Evolutionary conservation across 352 stramenopile species (phyloP), one percentile per base, ranked within the genome.

Genomic region (Globisporangium middletonii): DNA sequence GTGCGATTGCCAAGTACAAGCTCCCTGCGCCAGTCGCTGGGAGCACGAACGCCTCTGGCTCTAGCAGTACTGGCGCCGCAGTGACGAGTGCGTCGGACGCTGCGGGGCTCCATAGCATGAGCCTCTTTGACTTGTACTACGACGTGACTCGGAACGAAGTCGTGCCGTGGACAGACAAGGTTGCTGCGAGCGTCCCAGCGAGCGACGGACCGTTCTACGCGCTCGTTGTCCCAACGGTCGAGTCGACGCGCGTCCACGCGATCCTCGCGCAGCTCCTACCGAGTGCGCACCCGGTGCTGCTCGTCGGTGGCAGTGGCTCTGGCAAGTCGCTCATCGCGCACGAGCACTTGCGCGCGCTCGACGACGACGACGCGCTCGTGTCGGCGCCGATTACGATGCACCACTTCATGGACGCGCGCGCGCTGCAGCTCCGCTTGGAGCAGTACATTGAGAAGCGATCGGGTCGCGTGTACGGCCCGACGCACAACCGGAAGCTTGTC

Each of bases 341-440:
- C 5, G 83, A 94, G 4, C 92, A 92, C 50, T 57, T 97, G 27
- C 75, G 73, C 50, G 72, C 67, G 46, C 59, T 85, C 0, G 79
- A 91, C 23, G 85, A 94, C 48, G 71, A 92, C 23, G 85, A 94
- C 48, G 71, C 91, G 12, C 54, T 82, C 23, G 57, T 60, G 0
- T 73, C 69, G 12, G 75, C 75, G 3, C 73, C 78, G 18, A 73
- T 97, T 42, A 84, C 80, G 11, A 74, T 96, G 65, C 87, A 96
- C 43, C 88, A 94, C 50, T 97, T 88, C 58, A 97, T 94, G 67
- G 86, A 95, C 53, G 85, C 85, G 7, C 69, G 76, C 16, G 57
- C 81, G 49, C 59, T 97, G 18, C 89, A 97, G 59, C 26, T 62
- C 12, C 80, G 88, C 18, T 68, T 97, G 2, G 89, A 97, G 55